Base-by-base conservation (phyloP, 805 yeast genomes). In the Ogataea pignaliae region DNA sequence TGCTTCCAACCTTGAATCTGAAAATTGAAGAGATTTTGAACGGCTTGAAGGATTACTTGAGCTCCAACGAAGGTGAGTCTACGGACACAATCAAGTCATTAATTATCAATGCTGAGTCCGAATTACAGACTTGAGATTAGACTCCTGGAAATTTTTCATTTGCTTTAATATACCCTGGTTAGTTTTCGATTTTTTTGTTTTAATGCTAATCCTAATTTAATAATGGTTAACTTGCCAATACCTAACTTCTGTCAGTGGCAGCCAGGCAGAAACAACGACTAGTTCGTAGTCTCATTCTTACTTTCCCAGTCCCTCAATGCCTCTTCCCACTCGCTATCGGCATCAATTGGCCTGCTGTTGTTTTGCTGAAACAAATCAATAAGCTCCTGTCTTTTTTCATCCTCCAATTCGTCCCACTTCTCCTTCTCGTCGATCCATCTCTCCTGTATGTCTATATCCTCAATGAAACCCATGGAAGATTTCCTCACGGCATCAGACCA, bases 401-500 rank as follows among this genome's bases (percentile, higher is more conserved):
- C 70, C 48, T 78, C 85, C 40, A 72, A 71, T 40, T 76, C 73
- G 51, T 93, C 99, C 63, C 87, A 89, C 40, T 69, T 70, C 26
- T 77, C 84, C 60, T 90, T 93, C 52, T 82, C 73, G 45, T 88
- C 97, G 10, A 93, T 77, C 99, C 99, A 93, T 47, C 99, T 73
- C 52, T 93, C 99, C 54, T 93, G 99, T 4, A 88, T 78, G 60
- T 90, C 97, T 7, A 79, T 68, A 13, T 75, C 77, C 38, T 69
- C 79, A 36, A 73, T 62, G 37, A 72, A 64, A 10, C 86, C 81
- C 52, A 59, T 42, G 34, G 90, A 83, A 3, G 67, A 62, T 42
- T 86, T 88, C 51, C 98, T 73, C 0, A 91, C 77, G 0, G 97
- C 96, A 54, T 91, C 96, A n/a, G 89, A 86, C 99, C 99, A 93